These are phyloP conservation scores for Helotiales sp. DNA, from an alignment of 2,329 filamentous ascomycete genomes.

Conservation along the genomic window DNA sequence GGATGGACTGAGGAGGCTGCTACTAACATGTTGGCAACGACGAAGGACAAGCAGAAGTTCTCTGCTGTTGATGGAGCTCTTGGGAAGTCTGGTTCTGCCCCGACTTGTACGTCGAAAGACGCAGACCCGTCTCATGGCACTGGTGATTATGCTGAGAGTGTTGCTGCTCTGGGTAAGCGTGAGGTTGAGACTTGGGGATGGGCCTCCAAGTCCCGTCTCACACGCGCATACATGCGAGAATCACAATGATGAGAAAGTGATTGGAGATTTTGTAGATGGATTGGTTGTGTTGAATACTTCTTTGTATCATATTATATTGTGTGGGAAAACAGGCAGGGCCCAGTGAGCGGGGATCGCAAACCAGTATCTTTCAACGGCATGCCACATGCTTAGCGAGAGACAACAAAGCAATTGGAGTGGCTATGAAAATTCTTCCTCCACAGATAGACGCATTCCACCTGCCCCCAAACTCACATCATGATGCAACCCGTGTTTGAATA, in stretches of 20 bases:
- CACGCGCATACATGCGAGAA: background rate
- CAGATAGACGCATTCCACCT: too few relatives aligned
- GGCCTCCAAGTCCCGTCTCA: background rate
- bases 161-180: background rate
- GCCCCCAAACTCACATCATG: too few relatives aligned
- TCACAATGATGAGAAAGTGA: background rate
- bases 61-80: conserved; percentile 4
- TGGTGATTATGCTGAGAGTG: background rate
- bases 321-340: background rate
- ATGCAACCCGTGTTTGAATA: too few relatives aligned
- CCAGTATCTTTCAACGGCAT: background rate
- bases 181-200: background rate
- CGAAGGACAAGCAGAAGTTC: conserved; percentile 37
- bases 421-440: too few relatives aligned
- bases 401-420: too few relatives aligned
- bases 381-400: background rate
- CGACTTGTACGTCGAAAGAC: background rate
- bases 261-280: background rate
- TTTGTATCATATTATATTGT: background rate
- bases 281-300: background rate
- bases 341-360: too few relatives aligned
- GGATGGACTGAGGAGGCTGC: conserved; percentile 51
- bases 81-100: conserved; percentile 34
- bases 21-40: conserved; percentile 48
- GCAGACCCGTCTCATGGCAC: background rate